Evolutionary conservation across 108 stramenopile species (phyloP), one percentile per base, ranked within the genome.

Genomic region (Nannochloropsis salina): DNA sequence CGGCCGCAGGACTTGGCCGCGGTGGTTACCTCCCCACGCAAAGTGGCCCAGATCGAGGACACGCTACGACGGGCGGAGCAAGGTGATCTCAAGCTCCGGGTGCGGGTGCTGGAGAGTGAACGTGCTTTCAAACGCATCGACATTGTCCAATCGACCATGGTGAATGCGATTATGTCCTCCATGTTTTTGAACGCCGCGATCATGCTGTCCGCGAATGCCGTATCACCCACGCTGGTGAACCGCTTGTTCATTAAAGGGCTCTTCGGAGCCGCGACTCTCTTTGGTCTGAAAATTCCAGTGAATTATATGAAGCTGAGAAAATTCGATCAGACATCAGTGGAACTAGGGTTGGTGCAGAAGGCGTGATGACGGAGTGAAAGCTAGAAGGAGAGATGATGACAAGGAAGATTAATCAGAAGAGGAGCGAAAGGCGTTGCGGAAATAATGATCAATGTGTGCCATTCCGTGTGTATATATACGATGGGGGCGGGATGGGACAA

Each of bases 1-100:
- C 82, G 86, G 42, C 86, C 86, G 11, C n/a, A 42, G 42, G 86
- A 86, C 44, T 9, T 86, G 31, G 92, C 91, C 11, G 40, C 22
- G 84, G 86, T 89, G n/a, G 89, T 89, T 18, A 79, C 83, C 51
- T 47, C 45, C 9, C 97, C 97, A 41, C 91, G 91, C 81, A 95
- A 95, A 88, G 94, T 97, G 84, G 91, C 93, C 2, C 96, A 96
- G 90, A 93, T 97, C 79, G 95, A 97, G 86, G 94, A 96, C 51
- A 96, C 96, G 22, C 81, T 96, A 22, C 87, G 95, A 9, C 84
- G 91, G 41, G 95, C 96, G 86, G 94, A 95, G 90, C 81, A 87
- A 42, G 97, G 97, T n/a, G 92, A 93, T 41, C 89, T 97, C 15
- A 96, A 96, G 89, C 95, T 97, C 82, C 92, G 96, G 10, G 95